These are phyloP conservation scores for Didymella glomerata DNA, from an alignment of 2,329 filamentous ascomycete genomes.

Conservation along the genomic window DNA sequence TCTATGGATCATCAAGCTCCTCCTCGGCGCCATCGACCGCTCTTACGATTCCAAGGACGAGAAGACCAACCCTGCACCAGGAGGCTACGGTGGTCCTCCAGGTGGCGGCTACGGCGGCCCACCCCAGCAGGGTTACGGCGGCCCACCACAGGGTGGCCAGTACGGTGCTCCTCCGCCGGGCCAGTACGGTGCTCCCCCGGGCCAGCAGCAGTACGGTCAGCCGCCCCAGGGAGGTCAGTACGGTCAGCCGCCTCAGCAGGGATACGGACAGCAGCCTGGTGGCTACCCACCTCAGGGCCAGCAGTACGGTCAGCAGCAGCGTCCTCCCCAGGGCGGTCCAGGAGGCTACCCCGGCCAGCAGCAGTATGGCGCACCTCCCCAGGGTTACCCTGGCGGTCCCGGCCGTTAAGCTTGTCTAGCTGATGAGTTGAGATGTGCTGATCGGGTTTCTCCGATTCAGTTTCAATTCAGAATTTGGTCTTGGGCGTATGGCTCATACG, in stretches of 20 bases:
- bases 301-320: slow-evolving; percentile 35
- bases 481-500: background rate
- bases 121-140: slow-evolving; percentile 33
- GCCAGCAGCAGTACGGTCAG: slow-evolving; percentile 17
- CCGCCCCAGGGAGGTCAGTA: slow-evolving; percentile 15
- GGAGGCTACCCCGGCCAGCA: slow-evolving; percentile 37
- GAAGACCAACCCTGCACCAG: slow-evolving; percentile 55
- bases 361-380: slow-evolving; percentile 33
- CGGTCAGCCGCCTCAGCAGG: slow-evolving; percentile 34
- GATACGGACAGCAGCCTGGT: slow-evolving; percentile 31
- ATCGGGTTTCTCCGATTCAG: too few species aligned
- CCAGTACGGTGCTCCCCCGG: slow-evolving; percentile 34
- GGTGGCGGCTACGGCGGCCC: slow-evolving; percentile 43
- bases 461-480: background rate
- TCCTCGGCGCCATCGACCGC: slow-evolving; percentile 71
- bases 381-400: slow-evolving; percentile 24
- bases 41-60: slow-evolving; percentile 73
- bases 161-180: slow-evolving; percentile 32
- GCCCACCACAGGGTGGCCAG: slow-evolving; percentile 27
- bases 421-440: background rate
- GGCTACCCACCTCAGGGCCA: slow-evolving; percentile 32
- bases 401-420: slow-evolving; percentile 10
- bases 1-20: slow-evolving; percentile 72
- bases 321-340: slow-evolving; percentile 32
- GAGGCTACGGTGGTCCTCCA: slow-evolving; percentile 43